phyloP scores from a whole-genome alignment of 108 stramenopile genomes.

The Cyclostephanos tholiformis region DNA sequence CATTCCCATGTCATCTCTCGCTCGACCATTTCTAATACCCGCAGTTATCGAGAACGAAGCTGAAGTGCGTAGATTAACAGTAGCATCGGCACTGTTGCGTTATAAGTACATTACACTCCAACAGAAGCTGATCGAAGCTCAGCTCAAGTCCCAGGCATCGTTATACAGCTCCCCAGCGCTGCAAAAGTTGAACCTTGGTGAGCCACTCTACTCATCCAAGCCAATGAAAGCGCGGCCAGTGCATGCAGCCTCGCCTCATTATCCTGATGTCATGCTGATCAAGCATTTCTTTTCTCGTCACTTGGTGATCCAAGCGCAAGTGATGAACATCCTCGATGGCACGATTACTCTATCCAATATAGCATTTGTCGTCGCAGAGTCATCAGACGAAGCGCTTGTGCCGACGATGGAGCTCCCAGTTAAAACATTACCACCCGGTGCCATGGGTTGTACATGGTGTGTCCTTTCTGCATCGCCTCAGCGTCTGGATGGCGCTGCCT shows the following conservation, averaged over 20 bases:
- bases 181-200: constrained; percentile 68
- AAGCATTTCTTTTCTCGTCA: constrained; percentile 87
- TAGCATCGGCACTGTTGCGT: constrained; percentile 76
- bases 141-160: constrained; percentile 77
- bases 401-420: constrained; percentile 73
- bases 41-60: constrained; percentile 85
- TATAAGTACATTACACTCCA: constrained; percentile 72
- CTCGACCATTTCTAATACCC: constrained; percentile 84
- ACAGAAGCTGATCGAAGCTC: constrained; percentile 78
- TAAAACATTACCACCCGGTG: constrained; percentile 62
- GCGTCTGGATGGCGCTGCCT: constrained; percentile 79
- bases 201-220: constrained; percentile 76
- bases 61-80: constrained; percentile 77
- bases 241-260: constrained; percentile 62
- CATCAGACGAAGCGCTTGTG: constrained; percentile 87
- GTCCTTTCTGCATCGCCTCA: constrained; percentile 73
- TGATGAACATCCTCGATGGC: constrained; percentile 63
- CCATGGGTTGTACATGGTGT: constrained; percentile 82
- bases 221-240: constrained; percentile 76
- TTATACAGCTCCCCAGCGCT: constrained; percentile 76
- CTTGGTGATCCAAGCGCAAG: constrained; percentile 83
- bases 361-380: constrained; percentile 88
- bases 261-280: constrained; percentile 81
- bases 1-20: constrained; percentile 76
- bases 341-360: constrained; percentile 67